Conservation (phyloP, 1,284 basidiomycete genomes). For the Kalmanozyma brasiliensis region DNA sequence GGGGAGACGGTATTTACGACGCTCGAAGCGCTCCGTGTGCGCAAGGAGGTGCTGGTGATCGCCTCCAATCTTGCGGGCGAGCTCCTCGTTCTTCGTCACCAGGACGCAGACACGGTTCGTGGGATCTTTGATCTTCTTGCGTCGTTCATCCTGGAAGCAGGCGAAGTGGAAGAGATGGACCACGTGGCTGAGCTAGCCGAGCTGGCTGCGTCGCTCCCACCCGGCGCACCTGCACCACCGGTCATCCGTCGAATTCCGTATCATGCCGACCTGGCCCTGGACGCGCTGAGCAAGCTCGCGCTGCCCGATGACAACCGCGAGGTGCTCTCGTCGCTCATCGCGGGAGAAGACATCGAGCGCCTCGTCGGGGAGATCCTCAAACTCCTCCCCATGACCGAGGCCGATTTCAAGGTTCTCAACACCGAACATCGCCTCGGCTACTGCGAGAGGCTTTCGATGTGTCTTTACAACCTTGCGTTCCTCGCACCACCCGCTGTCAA, state of each 20-base stretch:
- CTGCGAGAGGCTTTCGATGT: slow-evolving; percentile 80
- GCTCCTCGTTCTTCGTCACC: slow-evolving; percentile 70
- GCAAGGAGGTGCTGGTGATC: slow-evolving; percentile 81
- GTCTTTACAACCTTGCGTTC: slow-evolving; percentile 86
- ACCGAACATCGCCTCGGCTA: slow-evolving; percentile 78
- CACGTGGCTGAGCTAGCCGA: slow-evolving; percentile 68
- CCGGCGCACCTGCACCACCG: slow-evolving; percentile 19
- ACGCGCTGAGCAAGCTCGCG: slow-evolving; percentile 81
- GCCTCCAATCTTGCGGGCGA: slow-evolving; percentile 76
- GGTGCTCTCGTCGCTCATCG: slow-evolving; percentile 75
- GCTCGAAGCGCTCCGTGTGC: slow-evolving; percentile 74
- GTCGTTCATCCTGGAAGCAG: slow-evolving; percentile 79
- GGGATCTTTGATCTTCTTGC: slow-evolving; percentile 77
- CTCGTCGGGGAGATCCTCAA: slow-evolving; percentile 80
- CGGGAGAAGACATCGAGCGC: slow-evolving; percentile 73
- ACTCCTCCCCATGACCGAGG: slow-evolving; percentile 80
- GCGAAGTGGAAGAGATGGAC: slow-evolving; percentile 76
- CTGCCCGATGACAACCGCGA: slow-evolving; percentile 83
- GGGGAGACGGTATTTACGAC: slow-evolving; percentile 55
- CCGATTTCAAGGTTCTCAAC: slow-evolving; percentile 80
- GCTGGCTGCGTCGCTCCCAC: slow-evolving; percentile 24
- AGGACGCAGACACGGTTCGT: slow-evolving; percentile 71
- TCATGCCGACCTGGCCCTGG: slow-evolving; percentile 80
- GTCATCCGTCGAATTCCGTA: slow-evolving; percentile 69
- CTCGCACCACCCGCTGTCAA: slow-evolving; percentile 81